Base-by-base conservation (phyloP, 495 filamentous ascomycete genomes). In the Aspergillus asperescens region DNA sequence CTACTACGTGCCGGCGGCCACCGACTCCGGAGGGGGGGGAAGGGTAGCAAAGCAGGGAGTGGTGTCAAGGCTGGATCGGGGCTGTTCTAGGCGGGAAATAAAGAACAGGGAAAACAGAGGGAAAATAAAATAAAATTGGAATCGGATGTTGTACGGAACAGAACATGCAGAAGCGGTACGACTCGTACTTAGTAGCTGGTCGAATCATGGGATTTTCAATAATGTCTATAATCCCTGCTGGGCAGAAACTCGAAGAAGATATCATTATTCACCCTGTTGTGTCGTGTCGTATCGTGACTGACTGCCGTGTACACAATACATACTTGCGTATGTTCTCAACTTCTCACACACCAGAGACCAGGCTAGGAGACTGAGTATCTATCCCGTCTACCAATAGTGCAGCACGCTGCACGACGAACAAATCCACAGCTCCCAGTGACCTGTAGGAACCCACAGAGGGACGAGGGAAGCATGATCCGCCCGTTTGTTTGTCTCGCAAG, bases 1-100 rank as follows among this genome's bases (percentile, higher is more conserved):
- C 38, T 60, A 52, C 61, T 28, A 15, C 18, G 55, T 43, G 45
- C 52, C 58, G 43, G 54, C 42, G 48, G 48, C 43, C 53, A 50
- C 52, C 65, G 59, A 55, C 46, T 58, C 49, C 56, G 59, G 55
- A 58, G 56, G 29, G 57, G 58, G 20, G 60, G 52, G 50, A 63
- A 65, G 54, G 57, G 67, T 55, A 42, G 19, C 20, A 47, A 50
- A 50, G 54, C 50, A 55, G 65, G 58, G 34, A 48, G 46, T 29
- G 50, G 57, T 22, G 45, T 45, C 24, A 57, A 54, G 44, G 42
- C 32, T 43, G 41, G 41, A n/a, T 9, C 54, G 54, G 29, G 63
- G 49, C 48, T 35, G 19, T 35, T 59, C 22, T 60, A 54, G 42
- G 50, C 24, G 50, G 41, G 44, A 34, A 32, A 25, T 22, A 13